These are phyloP conservation scores for Pelargonium fulgidum DNA, from an alignment of 441 rosid species.

Conservation along the genomic window DNA sequence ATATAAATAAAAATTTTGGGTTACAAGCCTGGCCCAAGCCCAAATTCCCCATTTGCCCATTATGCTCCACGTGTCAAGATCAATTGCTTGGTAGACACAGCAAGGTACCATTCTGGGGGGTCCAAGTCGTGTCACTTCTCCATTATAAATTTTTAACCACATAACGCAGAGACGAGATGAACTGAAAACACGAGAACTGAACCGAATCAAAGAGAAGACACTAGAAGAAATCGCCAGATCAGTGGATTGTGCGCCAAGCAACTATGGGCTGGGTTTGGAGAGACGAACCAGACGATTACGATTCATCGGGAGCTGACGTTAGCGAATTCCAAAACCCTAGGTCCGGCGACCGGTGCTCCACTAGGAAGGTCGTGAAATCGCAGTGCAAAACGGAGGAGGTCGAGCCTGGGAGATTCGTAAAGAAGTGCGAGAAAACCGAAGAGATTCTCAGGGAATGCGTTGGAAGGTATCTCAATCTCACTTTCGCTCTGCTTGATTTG, in stretches of 20 bases:
- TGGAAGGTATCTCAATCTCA: constrained; percentile 40
- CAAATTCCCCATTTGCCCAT: too few relatives aligned
- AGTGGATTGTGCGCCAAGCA: not conserved
- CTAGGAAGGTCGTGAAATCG: constrained; percentile 50
- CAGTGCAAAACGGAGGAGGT: constrained; percentile 78
- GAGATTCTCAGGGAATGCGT: constrained; percentile 59
- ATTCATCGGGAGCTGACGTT: constrained; percentile 20
- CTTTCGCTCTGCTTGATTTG: not conserved
- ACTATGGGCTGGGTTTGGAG: constrained; percentile 7
- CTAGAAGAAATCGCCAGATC: constrained; percentile 7
- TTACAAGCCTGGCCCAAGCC: too few relatives aligned
- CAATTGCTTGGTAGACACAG: too few relatives aligned
- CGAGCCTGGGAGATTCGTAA: constrained; percentile 67
- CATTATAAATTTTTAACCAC: too few relatives aligned
- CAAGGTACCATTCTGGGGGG: too few relatives aligned
- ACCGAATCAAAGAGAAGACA: not conserved
- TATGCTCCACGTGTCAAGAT: too few relatives aligned
- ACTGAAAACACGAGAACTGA: constrained; percentile 10
- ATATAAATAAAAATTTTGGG: too few relatives aligned
- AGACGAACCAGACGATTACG: constrained; percentile 2
- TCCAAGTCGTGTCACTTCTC: too few relatives aligned
- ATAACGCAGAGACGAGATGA: constrained; percentile 34
- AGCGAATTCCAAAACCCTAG: constrained; percentile 16
- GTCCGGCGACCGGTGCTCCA: constrained; percentile 43
- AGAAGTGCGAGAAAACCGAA: constrained; percentile 79